Evolutionary conservation across 108 stramenopile species (phyloP).

Genomic region (Skeletonema potamos): DNA sequence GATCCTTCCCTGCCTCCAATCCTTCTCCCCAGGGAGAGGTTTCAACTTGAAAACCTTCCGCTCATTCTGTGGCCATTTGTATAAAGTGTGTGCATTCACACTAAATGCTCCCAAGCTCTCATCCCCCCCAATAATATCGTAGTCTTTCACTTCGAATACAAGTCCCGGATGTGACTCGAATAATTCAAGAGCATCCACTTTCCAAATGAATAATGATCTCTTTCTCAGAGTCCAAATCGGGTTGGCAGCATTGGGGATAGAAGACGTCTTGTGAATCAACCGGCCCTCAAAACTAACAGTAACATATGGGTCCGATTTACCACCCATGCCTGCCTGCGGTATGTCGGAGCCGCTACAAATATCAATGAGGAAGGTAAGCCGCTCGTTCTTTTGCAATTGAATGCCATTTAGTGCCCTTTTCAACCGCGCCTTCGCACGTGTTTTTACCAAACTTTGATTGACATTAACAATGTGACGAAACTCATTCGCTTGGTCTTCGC

Average conservation of each 20-base stretch:
- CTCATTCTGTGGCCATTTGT: slow-evolving; percentile 60
- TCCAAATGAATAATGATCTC: slow-evolving; percentile 65
- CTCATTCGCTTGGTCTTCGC: slow-evolving; percentile 39
- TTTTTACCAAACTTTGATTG: slow-evolving; percentile 44
- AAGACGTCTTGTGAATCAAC: slow-evolving; percentile 62
- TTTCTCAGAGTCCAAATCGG: slow-evolving; percentile 79
- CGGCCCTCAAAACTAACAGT: slow-evolving; percentile 45
- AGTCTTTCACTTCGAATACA: slow-evolving; percentile 68
- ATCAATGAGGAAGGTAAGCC: slow-evolving; percentile 58
- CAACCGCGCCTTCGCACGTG: slow-evolving; percentile 40
- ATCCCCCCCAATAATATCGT: slow-evolving; percentile 52
- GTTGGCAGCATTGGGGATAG: slow-evolving; percentile 54
- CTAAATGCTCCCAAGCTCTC: slow-evolving; percentile 58
- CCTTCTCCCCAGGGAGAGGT: slow-evolving; percentile 21
- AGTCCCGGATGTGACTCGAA: slow-evolving; percentile 66
- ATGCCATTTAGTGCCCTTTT: slow-evolving; percentile 48
- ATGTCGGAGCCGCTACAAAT: slow-evolving; percentile 71
- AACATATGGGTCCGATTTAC: slow-evolving; percentile 66
- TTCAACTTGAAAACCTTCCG: slow-evolving; percentile 50
- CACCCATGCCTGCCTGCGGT: slow-evolving; percentile 56
- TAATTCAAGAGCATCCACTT: slow-evolving; percentile 49
- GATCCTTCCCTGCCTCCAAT: slow-evolving; percentile 47
- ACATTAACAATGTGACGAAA: slow-evolving; percentile 47
- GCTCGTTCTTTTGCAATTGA: slow-evolving; percentile 43
- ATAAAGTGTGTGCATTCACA: slow-evolving; percentile 51